Evolutionary conservation across 495 filamentous ascomycete genomes (phyloP).

Genomic region (Daldinia loculata): DNA sequence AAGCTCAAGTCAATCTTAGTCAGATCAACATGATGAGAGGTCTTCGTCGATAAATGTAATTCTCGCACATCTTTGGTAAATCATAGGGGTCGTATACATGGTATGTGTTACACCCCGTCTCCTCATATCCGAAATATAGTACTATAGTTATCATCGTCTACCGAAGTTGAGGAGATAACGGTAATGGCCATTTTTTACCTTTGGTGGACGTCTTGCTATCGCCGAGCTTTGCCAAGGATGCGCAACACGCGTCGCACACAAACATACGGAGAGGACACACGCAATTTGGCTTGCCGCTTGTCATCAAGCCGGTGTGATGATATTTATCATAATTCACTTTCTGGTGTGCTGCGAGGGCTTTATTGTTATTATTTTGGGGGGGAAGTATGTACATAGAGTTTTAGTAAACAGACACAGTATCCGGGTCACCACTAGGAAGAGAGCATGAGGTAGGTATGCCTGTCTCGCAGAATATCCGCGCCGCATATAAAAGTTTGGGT

Average conservation of each 20-base stretch:
- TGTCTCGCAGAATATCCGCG: slow-evolving; percentile 40
- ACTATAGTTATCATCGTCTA: slow-evolving; percentile 3
- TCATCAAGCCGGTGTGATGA: slow-evolving; percentile 32
- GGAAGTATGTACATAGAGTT: neutral
- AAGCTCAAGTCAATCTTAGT: slow-evolving; percentile 25
- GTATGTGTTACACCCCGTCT: slow-evolving; percentile 13
- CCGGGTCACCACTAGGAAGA: slow-evolving; percentile 14
- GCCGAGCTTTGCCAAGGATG: slow-evolving; percentile 30
- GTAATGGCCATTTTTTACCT: neutral
- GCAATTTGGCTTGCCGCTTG: slow-evolving; percentile 19
- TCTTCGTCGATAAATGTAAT: slow-evolving; percentile 15
- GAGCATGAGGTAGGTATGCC: slow-evolving; percentile 10
- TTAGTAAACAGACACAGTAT: slow-evolving; percentile 16
- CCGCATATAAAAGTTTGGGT: slow-evolving; percentile 32
- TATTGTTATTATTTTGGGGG: slow-evolving; percentile 7
- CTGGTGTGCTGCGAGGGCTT: slow-evolving; percentile 29
- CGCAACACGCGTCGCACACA: slow-evolving; percentile 38
- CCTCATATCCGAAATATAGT: slow-evolving; percentile 18
- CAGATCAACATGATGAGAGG: slow-evolving; percentile 17
- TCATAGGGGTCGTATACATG: slow-evolving; percentile 18
- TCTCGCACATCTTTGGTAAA: slow-evolving; percentile 17
- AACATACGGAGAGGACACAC: slow-evolving; percentile 18
- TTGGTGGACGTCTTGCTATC: slow-evolving; percentile 31
- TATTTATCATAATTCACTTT: slow-evolving; percentile 38
- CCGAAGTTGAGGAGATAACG: slow-evolving; percentile 4